phyloP scores from a whole-genome alignment of 2,329 filamentous ascomycete species.

The Colletotrichum kahawae region DNA sequence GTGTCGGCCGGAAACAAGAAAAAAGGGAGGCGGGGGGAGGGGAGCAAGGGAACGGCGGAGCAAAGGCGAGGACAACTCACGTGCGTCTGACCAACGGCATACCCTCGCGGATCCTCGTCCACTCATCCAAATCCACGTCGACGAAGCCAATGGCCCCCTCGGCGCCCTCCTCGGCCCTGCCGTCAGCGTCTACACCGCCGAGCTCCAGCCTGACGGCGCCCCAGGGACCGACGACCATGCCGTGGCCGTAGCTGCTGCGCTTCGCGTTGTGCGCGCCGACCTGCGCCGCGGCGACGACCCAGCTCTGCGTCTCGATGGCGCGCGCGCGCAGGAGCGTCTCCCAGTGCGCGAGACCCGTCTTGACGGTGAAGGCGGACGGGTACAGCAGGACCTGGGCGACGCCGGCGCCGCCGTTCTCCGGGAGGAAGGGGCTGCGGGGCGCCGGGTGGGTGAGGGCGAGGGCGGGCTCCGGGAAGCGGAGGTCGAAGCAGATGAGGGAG shows the following conservation, averaged over 20 bases:
- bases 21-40: neutral
- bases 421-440: conserved; percentile 29
- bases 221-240: conserved; percentile 88
- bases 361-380: conserved; percentile 88
- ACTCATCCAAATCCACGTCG: conserved; percentile 54
- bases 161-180: conserved; percentile 43
- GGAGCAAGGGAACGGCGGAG: neutral
- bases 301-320: conserved; percentile 89
- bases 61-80: conserved; percentile 41
- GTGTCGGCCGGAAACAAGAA: neutral
- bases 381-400: conserved; percentile 81
- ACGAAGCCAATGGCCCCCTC: conserved; percentile 58
- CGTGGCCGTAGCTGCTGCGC: conserved; percentile 83
- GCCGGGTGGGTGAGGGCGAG: conserved; percentile 63
- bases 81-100: conserved; percentile 58
- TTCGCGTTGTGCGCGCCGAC: conserved; percentile 75
- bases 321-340: conserved; percentile 76
- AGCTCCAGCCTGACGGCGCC: conserved; percentile 74
- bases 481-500: conserved; percentile 86
- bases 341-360: conserved; percentile 89
- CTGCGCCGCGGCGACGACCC: conserved; percentile 87
- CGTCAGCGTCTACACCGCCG: conserved; percentile 53
- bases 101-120: conserved; percentile 52
- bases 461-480: conserved; percentile 81
- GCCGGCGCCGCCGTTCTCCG: conserved; percentile 23